Base-by-base conservation (phyloP, 106 monocot genomes). In the Phalaenopsis equestris region DNA sequence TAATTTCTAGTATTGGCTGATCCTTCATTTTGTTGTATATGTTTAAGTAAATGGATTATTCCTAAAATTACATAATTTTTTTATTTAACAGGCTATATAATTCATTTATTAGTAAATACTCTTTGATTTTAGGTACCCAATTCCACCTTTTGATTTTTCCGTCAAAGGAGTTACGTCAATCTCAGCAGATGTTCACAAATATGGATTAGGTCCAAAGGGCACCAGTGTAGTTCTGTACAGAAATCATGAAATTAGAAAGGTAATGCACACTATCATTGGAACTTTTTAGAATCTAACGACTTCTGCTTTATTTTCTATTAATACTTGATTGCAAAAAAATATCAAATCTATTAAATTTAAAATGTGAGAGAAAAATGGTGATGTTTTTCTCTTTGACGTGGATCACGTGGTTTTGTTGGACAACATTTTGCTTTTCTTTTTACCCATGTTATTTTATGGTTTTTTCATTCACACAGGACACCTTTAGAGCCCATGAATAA, bases 181-280 rank as follows among this genome's bases (percentile, higher is more conserved):
- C 79, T 99, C 99, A 48, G 79, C 91, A 19, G 99, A 99, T 87
- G 99, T 99, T 14, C 99, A 99, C 91, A 99, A 99, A 86, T 99
- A 99, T 88, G 99, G 99, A 75, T 84, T 99, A 81, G 99, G 64
- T 89, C 99, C 99, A 30, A 99, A 99, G 82, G 99, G 99, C 42
- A 93, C 95, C 45, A 99, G 99, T 80, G 76, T 99, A 55, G 93
- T 99, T 82, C 86, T 99, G 1, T 99, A 99, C 83, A 93, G 93
- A 87, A 93, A 95, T 85, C 99, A 90, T 89, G 95, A 95, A 85
- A 91, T 99, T 75, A 89, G 99, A 85, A 99, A 99, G 92, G 95
- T 99, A 89, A 61, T 36, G 10, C 68, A 23, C 30, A 10, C 14
- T 6, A 5, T n/a, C n/a, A 30, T 43, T 42, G 42, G 74, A 74